Percentiles rank a stretch among this genome's conserved stretches.
These are phyloP conservation scores for Metrosideros polymorpha DNA, from an alignment of 441 rosid genomes.

Conservation along the genomic window DNA sequence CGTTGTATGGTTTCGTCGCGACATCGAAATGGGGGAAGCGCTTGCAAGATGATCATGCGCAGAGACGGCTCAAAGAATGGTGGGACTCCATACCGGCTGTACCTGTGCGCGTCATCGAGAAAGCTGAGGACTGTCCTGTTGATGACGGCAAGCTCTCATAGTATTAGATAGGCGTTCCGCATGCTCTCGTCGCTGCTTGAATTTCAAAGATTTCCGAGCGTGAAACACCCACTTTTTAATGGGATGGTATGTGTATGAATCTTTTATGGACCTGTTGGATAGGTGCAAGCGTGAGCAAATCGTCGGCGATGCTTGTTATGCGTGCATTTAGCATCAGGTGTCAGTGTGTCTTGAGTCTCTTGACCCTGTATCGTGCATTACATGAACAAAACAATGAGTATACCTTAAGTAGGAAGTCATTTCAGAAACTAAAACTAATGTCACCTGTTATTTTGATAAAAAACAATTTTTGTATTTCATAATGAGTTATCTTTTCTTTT, in stretches of 20 bases:
- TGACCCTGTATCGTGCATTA: too few relatives aligned
- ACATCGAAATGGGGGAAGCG: conserved; percentile 44
- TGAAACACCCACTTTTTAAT: neutral
- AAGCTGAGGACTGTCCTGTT: neutral
- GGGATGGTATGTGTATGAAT: neutral
- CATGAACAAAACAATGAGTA: too few relatives aligned
- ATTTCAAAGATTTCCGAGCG: neutral
- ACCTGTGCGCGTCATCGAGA: conserved; percentile 43
- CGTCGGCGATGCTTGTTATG: neutral
- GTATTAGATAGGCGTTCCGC: neutral
- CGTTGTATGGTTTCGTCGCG: conserved; percentile 20
- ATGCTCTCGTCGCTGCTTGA: neutral
- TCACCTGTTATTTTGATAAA: too few relatives aligned
- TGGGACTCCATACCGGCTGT: conserved; percentile 85
- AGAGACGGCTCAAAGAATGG: conserved; percentile 74
- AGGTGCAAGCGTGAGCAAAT: neutral
- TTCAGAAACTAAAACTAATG: too few relatives aligned
- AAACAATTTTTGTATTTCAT: too few relatives aligned
- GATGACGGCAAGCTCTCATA: neutral
- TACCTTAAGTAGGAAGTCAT: too few relatives aligned
- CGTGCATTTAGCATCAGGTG: neutral
- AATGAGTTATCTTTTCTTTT: too few relatives aligned
- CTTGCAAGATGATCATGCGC: conserved; percentile 34
- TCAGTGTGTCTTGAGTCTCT: too few relatives aligned
- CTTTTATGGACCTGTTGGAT: neutral